These are phyloP conservation scores for Rhodotorula paludigena DNA, from an alignment of 768 basidiomycete genomes.

Conservation along the genomic window DNA sequence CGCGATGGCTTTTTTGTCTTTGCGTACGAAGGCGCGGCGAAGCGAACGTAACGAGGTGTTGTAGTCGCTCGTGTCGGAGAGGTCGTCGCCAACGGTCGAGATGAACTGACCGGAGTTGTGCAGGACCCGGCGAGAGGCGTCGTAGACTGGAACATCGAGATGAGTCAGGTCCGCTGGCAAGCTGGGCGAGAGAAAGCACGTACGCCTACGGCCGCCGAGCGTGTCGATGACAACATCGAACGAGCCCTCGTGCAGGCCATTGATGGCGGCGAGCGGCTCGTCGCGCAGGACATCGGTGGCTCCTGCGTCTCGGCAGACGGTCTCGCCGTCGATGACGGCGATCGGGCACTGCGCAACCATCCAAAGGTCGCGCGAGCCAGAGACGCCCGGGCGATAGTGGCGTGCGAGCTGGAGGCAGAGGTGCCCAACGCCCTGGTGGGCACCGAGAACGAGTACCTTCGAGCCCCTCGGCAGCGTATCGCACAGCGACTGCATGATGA, in stretches of 20 bases:
- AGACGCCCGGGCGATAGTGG: constrained; percentile 16
- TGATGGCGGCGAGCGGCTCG: constrained; percentile 40
- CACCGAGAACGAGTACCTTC: constrained; percentile 41
- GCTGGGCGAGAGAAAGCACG: neutral
- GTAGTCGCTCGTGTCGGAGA: constrained; percentile 20
- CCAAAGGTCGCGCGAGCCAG: constrained; percentile 19
- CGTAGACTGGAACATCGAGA: constrained; percentile 35
- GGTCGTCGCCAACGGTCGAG: constrained; percentile 26
- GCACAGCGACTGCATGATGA: constrained; percentile 34
- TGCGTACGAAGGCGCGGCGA: constrained; percentile 42
- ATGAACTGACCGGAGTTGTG: constrained; percentile 39
- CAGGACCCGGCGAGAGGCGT: constrained; percentile 42
- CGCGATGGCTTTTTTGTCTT: constrained; percentile 39
- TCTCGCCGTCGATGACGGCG: constrained; percentile 31
- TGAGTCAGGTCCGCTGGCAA: neutral
- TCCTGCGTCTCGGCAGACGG: constrained; percentile 23
- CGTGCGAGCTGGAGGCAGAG: constrained; percentile 38
- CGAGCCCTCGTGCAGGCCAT: constrained; percentile 39
- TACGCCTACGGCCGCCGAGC: constrained; percentile 37
- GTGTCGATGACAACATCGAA: constrained; percentile 44
- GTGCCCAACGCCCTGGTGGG: constrained; percentile 40
- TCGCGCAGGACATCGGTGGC: constrained; percentile 40
- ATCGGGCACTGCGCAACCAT: constrained; percentile 39
- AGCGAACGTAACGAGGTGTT: constrained; percentile 38
- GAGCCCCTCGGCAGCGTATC: constrained; percentile 27